A percentile compares a stretch with the other conserved stretches of the same genome.
These are phyloP conservation scores for Stagonosporopsis cucurbitacearum DNA, from an alignment of 2,329 filamentous ascomycete genomes.

Conservation along the genomic window DNA sequence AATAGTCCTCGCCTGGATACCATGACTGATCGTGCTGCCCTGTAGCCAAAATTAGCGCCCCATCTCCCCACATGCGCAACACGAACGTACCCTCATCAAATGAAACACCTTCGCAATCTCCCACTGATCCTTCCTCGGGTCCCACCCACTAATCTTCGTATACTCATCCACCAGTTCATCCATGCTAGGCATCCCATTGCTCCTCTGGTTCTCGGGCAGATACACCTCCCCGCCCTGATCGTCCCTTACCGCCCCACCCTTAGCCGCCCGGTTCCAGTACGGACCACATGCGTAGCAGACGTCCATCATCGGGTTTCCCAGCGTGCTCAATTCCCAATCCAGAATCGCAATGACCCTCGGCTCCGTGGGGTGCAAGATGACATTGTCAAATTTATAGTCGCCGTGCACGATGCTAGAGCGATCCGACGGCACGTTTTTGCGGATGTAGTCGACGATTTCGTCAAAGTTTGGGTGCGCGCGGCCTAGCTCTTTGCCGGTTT, in stretches of 20 bases:
- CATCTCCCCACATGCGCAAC: background rate
- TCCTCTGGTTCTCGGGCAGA: constrained; percentile 43
- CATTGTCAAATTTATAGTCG: constrained; percentile 80
- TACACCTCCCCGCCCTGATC: constrained; percentile 50
- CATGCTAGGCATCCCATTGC: constrained; percentile 69
- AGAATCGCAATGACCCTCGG: constrained; percentile 87
- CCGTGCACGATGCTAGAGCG: constrained; percentile 85
- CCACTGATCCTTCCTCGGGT: constrained; percentile 57
- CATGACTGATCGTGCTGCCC: constrained; percentile 45
- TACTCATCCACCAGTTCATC: constrained; percentile 70
- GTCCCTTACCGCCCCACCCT: constrained; percentile 24
- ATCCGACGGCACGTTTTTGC: constrained; percentile 69
- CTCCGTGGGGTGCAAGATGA: constrained; percentile 80
- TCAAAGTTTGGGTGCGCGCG: constrained; percentile 77
- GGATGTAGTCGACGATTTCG: constrained; percentile 79
- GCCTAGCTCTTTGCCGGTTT: constrained; percentile 70
- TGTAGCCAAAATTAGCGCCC: constrained; percentile 11
- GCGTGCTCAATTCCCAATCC: constrained; percentile 97
- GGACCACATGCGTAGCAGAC: constrained; percentile 75
- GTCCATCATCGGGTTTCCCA: constrained; percentile 91
- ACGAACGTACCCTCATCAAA: constrained; percentile 40
- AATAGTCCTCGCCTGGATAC: constrained; percentile 46
- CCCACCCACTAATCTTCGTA: constrained; percentile 70
- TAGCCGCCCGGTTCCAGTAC: constrained; percentile 50
- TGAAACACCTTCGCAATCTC: constrained; percentile 46